These are phyloP conservation scores for Asclepias syriaca DNA, from an alignment of 257 asterid species.

Conservation along the genomic window DNA sequence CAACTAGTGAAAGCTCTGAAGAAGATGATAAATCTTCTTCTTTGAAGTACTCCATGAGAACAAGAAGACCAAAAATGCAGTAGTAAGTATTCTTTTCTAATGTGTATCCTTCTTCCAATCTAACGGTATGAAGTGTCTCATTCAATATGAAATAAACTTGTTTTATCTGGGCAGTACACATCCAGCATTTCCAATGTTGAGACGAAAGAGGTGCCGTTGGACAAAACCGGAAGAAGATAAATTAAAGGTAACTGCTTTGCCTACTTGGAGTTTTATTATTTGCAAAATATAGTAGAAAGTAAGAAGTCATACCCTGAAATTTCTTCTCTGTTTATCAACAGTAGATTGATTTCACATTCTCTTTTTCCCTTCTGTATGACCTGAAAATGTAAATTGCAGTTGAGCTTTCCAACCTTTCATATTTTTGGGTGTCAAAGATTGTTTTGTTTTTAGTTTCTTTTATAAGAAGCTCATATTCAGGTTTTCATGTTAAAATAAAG, in stretches of 20 bases:
- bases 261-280: background rate
- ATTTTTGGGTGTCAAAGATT: background rate
- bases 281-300: background rate
- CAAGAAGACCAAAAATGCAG: constrained; percentile 27
- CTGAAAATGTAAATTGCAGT: background rate
- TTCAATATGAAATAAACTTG: background rate
- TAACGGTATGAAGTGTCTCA: background rate
- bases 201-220: constrained; percentile 48
- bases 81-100: constrained; percentile 37
- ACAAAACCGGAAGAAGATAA: constrained; percentile 53
- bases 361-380: background rate
- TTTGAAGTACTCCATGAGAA: constrained; percentile 32
- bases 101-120: background rate
- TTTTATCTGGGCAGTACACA: constrained; percentile 34
- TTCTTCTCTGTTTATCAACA: background rate
- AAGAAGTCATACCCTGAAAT: too few relatives aligned
- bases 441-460: background rate
- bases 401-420: too few relatives aligned
- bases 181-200: constrained; percentile 31
- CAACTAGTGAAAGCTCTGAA: constrained; percentile 41
- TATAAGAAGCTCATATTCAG: background rate
- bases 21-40: constrained; percentile 34
- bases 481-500: background rate
- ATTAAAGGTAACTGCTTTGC: constrained; percentile 40
- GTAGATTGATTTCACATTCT: background rate